These are phyloP conservation scores for Blepharisma undulans DNA, from an alignment of 169 alveolate species.

Conservation along the genomic window DNA sequence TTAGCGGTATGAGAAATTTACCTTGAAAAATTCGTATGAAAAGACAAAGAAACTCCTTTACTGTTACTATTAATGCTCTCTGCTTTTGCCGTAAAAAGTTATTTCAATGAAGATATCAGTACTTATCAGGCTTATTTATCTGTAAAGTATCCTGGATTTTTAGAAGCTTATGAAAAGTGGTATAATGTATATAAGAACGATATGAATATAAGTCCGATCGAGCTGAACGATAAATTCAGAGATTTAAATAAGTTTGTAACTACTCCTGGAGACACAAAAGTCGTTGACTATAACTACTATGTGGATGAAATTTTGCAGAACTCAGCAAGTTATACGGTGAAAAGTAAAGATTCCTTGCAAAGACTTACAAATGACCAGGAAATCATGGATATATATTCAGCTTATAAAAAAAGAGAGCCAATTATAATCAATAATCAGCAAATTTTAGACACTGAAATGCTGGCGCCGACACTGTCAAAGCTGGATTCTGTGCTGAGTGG, in stretches of 20 bases:
- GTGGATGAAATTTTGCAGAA: constrained; percentile 23
- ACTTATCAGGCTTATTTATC: not conserved
- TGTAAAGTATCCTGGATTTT: not conserved
- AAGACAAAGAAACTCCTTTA: not conserved
- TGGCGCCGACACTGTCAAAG: not conserved
- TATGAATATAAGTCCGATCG: constrained; percentile 19
- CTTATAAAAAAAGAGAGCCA: not conserved
- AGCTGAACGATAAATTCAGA: constrained; percentile 17
- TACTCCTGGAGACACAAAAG: not conserved
- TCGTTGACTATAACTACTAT: constrained; percentile 16
- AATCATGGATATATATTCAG: not conserved
- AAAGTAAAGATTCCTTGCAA: not conserved
- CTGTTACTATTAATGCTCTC: not conserved
- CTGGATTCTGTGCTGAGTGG: constrained; percentile 13
- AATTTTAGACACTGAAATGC: not conserved
- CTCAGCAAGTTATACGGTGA: not conserved
- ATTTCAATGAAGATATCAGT: not conserved
- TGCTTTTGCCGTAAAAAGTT: constrained; percentile 13
- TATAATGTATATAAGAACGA: not conserved
- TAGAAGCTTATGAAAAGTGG: not conserved
- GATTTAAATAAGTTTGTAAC: not conserved
- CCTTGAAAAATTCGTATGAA: constrained; percentile 21
- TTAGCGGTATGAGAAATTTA: not conserved
- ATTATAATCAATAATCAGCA: not conserved
- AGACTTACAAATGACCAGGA: not conserved